These are phyloP conservation scores for Russula compacta DNA, from an alignment of 768 basidiomycete species.

Conservation along the genomic window DNA sequence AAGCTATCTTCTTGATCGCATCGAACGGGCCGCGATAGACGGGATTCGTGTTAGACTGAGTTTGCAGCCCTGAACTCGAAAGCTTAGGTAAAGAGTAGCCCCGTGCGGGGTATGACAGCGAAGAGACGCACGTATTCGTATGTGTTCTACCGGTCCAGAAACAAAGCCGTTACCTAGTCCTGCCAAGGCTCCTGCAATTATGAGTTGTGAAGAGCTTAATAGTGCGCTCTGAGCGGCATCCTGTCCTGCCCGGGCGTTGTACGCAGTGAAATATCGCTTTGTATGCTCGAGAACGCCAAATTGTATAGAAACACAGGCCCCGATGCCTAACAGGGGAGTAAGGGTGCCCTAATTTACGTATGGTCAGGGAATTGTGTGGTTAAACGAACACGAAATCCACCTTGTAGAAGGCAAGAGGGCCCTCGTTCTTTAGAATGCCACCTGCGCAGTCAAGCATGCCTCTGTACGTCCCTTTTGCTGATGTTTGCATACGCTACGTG, in stretches of 20 bases:
- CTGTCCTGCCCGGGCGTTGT: slow-evolving; percentile 47
- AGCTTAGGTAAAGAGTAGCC: background rate
- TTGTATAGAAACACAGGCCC: slow-evolving; percentile 92
- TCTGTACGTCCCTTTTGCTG: slow-evolving; percentile 78
- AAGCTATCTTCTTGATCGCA: slow-evolving; percentile 78
- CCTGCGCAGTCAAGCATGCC: slow-evolving; percentile 86
- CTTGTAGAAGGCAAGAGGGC: slow-evolving; percentile 94
- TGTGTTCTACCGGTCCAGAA: slow-evolving; percentile 94
- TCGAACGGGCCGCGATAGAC: slow-evolving; percentile 79
- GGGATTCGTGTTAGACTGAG: slow-evolving; percentile 71
- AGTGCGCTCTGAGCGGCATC: slow-evolving; percentile 60
- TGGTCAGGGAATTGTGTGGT: background rate
- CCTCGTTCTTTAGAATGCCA: slow-evolving; percentile 86
- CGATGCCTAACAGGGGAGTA: slow-evolving; percentile 85
- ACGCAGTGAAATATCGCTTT: slow-evolving; percentile 67
- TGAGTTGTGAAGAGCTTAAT: slow-evolving; percentile 56
- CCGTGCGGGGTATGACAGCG: slow-evolving; percentile 5
- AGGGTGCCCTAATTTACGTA: slow-evolving; percentile 60
- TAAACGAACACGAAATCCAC: slow-evolving; percentile 30
- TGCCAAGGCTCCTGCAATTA: slow-evolving; percentile 70
- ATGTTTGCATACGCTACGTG: slow-evolving; percentile 83
- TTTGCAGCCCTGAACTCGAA: slow-evolving; percentile 67
- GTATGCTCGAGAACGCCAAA: slow-evolving; percentile 83
- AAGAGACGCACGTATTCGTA: slow-evolving; percentile 75
- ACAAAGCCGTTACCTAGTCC: slow-evolving; percentile 89